A percentile compares a stretch with the other conserved stretches of the same genome.
Evolutionary conservation across 2,329 filamentous ascomycete species (phyloP).

Genomic region (Fusarium palustre): DNA sequence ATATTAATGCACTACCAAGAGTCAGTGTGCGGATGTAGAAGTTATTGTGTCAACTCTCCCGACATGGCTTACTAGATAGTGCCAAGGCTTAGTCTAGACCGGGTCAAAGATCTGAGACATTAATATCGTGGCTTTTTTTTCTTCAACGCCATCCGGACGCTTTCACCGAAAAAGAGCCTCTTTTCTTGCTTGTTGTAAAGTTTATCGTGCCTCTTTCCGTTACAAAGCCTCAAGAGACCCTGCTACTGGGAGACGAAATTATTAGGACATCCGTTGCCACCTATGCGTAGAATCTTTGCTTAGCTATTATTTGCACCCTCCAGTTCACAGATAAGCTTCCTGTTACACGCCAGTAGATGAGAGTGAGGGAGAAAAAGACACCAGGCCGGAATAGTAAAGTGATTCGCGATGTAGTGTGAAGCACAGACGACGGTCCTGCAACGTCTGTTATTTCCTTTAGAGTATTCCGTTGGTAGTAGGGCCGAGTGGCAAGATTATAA

Average conservation of each 20-base stretch:
- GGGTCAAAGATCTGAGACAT: conserved; percentile 20
- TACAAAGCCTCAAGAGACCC: neutral
- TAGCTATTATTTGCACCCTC: neutral
- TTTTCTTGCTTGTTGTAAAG: conserved; percentile 10
- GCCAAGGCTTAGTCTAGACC: conserved; percentile 10
- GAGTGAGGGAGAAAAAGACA: neutral
- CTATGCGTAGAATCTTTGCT: neutral
- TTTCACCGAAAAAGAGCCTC: conserved; percentile 4
- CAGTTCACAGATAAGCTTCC: neutral
- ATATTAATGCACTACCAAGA: neutral
- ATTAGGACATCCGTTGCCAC: neutral
- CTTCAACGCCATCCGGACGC: conserved; percentile 15
- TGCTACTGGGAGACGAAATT: neutral
- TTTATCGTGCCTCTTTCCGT: neutral
- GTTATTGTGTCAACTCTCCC: conserved; percentile 10
- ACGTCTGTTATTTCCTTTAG: conserved; percentile 20
- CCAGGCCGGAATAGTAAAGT: neutral
- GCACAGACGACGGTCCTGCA: conserved; percentile 16
- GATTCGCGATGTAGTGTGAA: neutral
- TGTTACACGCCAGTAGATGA: neutral
- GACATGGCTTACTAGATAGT: neutral
- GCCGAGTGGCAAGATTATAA: conserved; percentile 7
- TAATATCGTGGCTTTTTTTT: neutral
- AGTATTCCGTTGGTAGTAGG: neutral
- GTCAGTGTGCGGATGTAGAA: neutral